phyloP scores from a whole-genome alignment of 148 eudicot species.

The Chenopodium formosanum region DNA sequence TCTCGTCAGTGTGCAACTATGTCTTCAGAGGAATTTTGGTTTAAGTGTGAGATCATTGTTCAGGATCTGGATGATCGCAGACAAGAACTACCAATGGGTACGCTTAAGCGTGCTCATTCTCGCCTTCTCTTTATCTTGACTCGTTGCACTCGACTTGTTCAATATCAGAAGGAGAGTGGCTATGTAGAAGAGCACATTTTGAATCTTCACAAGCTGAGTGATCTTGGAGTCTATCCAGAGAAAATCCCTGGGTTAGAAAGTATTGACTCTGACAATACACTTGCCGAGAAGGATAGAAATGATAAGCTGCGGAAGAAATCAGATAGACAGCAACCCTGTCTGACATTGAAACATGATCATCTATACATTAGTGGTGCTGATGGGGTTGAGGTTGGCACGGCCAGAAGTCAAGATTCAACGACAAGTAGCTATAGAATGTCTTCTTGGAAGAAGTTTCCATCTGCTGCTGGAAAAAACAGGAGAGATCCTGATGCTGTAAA shows the following conservation, averaged over 20 bases:
- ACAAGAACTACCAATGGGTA: constrained; percentile 85
- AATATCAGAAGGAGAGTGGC: constrained; percentile 87
- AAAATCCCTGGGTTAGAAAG: constrained; percentile 28
- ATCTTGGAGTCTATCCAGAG: constrained; percentile 90
- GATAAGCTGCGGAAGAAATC: constrained; percentile 43
- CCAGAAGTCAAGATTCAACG: constrained; percentile 70
- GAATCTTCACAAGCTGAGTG: constrained; percentile 79
- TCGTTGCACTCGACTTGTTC: constrained; percentile 91
- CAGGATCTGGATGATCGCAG: constrained; percentile 91
- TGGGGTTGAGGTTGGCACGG: constrained; percentile 62
- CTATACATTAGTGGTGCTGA: constrained; percentile 34
- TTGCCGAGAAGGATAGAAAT: constrained; percentile 36
- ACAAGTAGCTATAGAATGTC: constrained; percentile 77
- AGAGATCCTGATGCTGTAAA: constrained; percentile 47
- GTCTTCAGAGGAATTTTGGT: constrained; percentile 85
- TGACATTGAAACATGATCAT: constrained; percentile 39
- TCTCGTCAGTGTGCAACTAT: constrained; percentile 87
- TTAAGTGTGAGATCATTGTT: constrained; percentile 81
- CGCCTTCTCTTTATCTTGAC: constrained; percentile 92
- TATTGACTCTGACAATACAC: constrained; percentile 25
- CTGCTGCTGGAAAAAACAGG: constrained; percentile 59
- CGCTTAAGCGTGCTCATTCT: constrained; percentile 76
- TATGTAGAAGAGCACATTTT: constrained; percentile 70
- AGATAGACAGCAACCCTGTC: constrained; percentile 39
- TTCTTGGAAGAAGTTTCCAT: constrained; percentile 94